Evolutionary conservation across 2,329 filamentous ascomycete genomes (phyloP), one percentile per base, ranked within the genome.

Genomic region (Furcasterigmium sp.): DNA sequence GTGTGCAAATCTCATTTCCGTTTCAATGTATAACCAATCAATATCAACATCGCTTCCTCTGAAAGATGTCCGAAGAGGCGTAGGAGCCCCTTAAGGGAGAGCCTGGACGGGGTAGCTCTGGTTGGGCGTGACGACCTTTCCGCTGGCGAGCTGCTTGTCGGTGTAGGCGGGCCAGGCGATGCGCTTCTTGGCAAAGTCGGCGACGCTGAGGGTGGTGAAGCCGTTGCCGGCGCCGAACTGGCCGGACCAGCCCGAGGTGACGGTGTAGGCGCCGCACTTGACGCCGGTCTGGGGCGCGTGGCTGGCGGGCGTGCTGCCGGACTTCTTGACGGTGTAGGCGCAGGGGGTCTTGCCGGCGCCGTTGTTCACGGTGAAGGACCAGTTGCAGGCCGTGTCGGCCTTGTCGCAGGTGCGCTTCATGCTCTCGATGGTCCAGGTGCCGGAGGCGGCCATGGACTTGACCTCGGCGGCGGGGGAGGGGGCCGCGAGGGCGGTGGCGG

Each of bases 231-330:
- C 45, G 39, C 75, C 76, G 50, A 79, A 80, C 53, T 76, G 68
- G 55, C 67, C 74, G 56, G 68, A 74, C 75, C 75, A 80, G 62
- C 72, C 71, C 3, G 69, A 70, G 40, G 70, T 73, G 54, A 80
- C 52, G 48, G 65, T 72, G 65, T 66, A 80, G 45, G 53, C 54
- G 30, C 74, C 75, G 62, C 73, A 79, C 39, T 50, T 62, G 45
- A 56, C 50, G 36, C 68, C 63, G 15, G 64, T 67, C 38, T 64
- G 65, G 55, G 59, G 62, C 46, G 62, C 60, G 45, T 60, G 53
- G 44, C 64, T 62, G 49, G 61, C 58, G 45, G 56, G 51, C 44
- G 53, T 42, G 37, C 53, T 59, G 29, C 60, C 60, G 50, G 70
- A 59, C 30, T 60, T 57, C 49, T 64, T 59, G 50, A 69, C 63